Evolutionary conservation across 2,329 filamentous ascomycete species (phyloP).

Genomic region (Thermomyces lanuginosus): DNA sequence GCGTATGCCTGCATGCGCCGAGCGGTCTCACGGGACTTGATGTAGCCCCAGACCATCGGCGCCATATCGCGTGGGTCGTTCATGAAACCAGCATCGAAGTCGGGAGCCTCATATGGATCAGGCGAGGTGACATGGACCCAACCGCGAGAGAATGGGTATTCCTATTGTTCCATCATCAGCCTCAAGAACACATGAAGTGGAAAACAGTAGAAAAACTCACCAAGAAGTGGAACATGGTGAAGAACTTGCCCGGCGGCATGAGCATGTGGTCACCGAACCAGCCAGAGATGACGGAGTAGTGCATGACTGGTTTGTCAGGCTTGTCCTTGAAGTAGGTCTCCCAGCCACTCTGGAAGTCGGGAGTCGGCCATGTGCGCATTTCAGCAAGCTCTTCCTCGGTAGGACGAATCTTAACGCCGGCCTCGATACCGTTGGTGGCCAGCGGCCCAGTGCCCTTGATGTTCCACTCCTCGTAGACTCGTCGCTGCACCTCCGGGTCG

Average conservation of each 20-base stretch:
- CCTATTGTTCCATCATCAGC: conserved; percentile 14
- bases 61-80: conserved; percentile 74
- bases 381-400: conserved; percentile 49
- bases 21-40: conserved; percentile 66
- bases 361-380: conserved; percentile 58
- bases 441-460: conserved; percentile 62
- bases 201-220: conserved; percentile 11
- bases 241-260: conserved; percentile 63
- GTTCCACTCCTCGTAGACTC: conserved; percentile 62
- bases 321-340: conserved; percentile 72
- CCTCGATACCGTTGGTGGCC: conserved; percentile 64
- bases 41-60: conserved; percentile 71
- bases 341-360: conserved; percentile 59
- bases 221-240: conserved; percentile 70
- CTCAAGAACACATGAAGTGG: no score
- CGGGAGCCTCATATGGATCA: conserved; percentile 55
- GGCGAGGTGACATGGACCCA: conserved; percentile 54
- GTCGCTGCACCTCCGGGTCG: conserved; percentile 55
- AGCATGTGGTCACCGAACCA: conserved; percentile 35
- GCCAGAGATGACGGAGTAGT: conserved; percentile 60
- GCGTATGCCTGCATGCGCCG: conserved; percentile 63
- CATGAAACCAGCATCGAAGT: conserved; percentile 74
- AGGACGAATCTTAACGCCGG: conserved; percentile 62
- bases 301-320: conserved; percentile 75
- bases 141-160: conserved; percentile 61